A percentile compares a stretch with the other conserved stretches of the same genome.
phyloP scores from a whole-genome alignment of 176 grass and related monocot genomes.

The Cocos nucifera region DNA sequence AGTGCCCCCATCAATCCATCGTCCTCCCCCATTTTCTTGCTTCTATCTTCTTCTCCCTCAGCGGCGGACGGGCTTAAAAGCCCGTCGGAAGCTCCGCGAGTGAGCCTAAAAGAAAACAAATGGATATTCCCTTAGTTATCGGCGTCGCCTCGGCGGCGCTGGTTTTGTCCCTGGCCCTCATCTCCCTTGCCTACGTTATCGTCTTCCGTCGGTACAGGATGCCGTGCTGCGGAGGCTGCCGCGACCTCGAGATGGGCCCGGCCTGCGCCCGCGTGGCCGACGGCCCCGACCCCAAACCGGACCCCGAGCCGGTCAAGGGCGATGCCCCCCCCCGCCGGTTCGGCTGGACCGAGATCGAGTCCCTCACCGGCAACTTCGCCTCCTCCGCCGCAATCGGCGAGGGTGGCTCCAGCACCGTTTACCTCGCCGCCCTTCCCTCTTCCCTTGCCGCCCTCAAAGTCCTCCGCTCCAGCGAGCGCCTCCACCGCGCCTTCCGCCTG shows the following conservation, averaged over 20 bases:
- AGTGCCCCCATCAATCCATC: no score
- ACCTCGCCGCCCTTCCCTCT: slow-evolving; percentile 53
- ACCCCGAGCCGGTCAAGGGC: not conserved
- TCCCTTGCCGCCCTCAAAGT: slow-evolving; percentile 78
- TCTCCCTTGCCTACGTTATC: not conserved
- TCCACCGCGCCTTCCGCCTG: slow-evolving; percentile 87
- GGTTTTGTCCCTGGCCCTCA: not conserved
- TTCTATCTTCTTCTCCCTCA: no score
- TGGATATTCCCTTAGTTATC: not conserved
- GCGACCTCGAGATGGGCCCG: slow-evolving; percentile 4
- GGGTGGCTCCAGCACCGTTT: slow-evolving; percentile 92
- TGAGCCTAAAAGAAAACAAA: not conserved
- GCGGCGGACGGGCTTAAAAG: no score
- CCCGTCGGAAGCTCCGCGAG: no score
- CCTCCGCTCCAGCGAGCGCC: slow-evolving; percentile 82
- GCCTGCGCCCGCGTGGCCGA: slow-evolving; percentile 23
- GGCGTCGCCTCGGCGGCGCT: not conserved
- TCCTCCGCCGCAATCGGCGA: slow-evolving; percentile 57
- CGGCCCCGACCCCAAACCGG: slow-evolving; percentile 4
- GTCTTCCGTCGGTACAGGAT: slow-evolving; percentile 42
- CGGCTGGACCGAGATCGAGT: slow-evolving; percentile 58
- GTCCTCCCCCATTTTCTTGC: no score
- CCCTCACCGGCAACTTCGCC: slow-evolving; percentile 52
- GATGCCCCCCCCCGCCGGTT: slow-evolving; percentile 27
- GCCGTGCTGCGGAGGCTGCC: slow-evolving; percentile 41